Percentiles rank a stretch among this genome's conserved stretches.
Conservation (phyloP, 371 early-diverging fungal genomes). For the Apophysomyces trapeziformis region DNA sequence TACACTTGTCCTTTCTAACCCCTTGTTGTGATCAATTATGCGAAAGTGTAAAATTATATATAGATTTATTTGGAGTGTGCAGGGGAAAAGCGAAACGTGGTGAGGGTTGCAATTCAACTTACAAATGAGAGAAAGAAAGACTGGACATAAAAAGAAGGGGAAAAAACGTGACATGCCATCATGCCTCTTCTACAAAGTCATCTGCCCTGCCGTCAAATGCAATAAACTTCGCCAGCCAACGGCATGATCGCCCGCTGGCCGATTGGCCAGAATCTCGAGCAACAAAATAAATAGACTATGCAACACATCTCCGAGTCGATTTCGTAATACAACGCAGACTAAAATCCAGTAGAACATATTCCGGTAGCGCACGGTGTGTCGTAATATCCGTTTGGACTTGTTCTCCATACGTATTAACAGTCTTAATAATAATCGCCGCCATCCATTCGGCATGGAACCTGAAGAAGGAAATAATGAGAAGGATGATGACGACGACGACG, state of each 20-base stretch:
- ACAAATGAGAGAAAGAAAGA: not conserved
- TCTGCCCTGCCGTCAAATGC: conserved; percentile 30
- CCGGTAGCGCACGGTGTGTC: conserved; percentile 28
- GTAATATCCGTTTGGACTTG: conserved; percentile 16
- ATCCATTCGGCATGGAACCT: conserved; percentile 6
- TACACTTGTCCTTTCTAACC: too few relatives aligned
- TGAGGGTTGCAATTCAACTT: not conserved
- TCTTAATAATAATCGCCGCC: conserved; percentile 3
- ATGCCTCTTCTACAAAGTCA: conserved; percentile 15
- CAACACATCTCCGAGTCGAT: conserved; percentile 36
- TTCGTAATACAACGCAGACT: conserved; percentile 35
- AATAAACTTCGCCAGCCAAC: conserved; percentile 28
- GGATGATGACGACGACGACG: conserved; percentile 3
- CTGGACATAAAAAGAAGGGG: not conserved
- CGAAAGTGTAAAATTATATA: too few relatives aligned
- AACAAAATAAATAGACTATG: conserved; percentile 33
- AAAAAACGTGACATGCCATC: not conserved
- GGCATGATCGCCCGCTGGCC: conserved; percentile 11
- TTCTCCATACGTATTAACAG: conserved; percentile 10
- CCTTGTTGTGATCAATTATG: too few relatives aligned
- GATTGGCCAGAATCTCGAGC: conserved; percentile 27
- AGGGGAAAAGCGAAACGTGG: too few relatives aligned
- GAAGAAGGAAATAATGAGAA: not conserved
- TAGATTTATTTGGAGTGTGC: too few relatives aligned
- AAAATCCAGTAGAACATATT: conserved; percentile 41